Base-by-base conservation (phyloP, 495 filamentous ascomycete genomes). In the Lasiosphaeria miniovina region DNA sequence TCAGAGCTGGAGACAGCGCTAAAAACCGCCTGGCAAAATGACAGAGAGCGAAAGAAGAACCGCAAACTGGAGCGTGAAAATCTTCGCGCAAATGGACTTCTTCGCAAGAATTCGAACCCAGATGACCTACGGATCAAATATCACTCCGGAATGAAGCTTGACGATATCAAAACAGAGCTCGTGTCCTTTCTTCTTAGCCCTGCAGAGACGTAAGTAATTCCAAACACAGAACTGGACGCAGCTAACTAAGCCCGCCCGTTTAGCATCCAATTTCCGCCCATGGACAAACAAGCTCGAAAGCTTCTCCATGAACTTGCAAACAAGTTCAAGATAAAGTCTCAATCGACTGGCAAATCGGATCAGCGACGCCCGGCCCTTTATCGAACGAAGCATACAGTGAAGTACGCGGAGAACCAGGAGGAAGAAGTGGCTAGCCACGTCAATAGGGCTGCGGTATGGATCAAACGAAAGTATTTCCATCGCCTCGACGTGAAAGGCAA, bases 211-310 rank as follows among this genome's bases (percentile, higher is more conserved):
- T 93, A 80, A 59, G 80, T 66, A 45, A 7, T 36, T 40, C 3
- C 34, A 46, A 58, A 8, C 14, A 7, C 24, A 40, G 3, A 12
- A 32, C 6, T 35, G 31, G 6, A 57, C 53, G 35, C 34, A 31
- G 49, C 61, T 69, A 65, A 73, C 31, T 49, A 2, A 24, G 24
- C 24, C 24, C 24, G 1, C 24, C 48, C 10, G 3, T 32, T 7
- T 62, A 96, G 91, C 53, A 78, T 93, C 11, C 72, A 87, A 17
- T 75, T 98, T 10, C 92, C 94, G 5, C 90, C 93, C 3, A 93
- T 98, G 84, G 84, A 87, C 34, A 91, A 89, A 62, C 71, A 80
- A 3, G 81, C 84, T 36, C 89, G 94, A 56, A 91, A 88, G 66
- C 69, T 82, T 10, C 80, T 96, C 11, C 94, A 98, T 68, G 79